phyloP scores from a whole-genome alignment of 371 early-diverging fungal species.

The Umbelopsis sp. region DNA sequence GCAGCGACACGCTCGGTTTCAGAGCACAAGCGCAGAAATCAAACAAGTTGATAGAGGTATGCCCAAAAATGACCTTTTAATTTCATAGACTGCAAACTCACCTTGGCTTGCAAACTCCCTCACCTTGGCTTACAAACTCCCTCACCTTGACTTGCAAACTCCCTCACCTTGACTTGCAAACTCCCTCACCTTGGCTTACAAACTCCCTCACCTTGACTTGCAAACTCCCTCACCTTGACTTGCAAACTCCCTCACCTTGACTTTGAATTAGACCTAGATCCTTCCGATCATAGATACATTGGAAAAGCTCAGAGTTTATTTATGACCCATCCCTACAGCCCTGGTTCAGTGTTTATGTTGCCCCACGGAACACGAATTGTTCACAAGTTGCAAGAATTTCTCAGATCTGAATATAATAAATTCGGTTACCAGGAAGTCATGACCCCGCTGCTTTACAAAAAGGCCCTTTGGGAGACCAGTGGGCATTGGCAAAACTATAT shows the following conservation, averaged over 20 bases:
- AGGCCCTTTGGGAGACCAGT: conserved; percentile 93
- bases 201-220: background rate
- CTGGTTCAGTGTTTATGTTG: conserved; percentile 94
- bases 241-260: background rate
- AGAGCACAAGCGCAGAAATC: background rate
- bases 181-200: background rate
- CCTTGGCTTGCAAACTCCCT: background rate
- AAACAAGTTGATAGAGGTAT: conserved; percentile 12
- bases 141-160: background rate
- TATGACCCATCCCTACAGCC: conserved; percentile 81
- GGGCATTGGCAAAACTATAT: conserved; percentile 97
- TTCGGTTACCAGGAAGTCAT: conserved; percentile 95
- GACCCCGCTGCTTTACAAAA: conserved; percentile 94
- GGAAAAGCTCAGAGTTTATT: conserved; percentile 78
- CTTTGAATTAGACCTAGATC: conserved; percentile 30
- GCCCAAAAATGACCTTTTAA: background rate
- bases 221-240: too few relatives aligned
- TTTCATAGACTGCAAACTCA: background rate
- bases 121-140: background rate
- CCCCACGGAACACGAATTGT: conserved; percentile 94
- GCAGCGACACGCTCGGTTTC: background rate
- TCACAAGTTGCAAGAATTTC: conserved; percentile 72
- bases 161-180: background rate
- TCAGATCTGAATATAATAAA: conserved; percentile 79
- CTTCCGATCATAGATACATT: conserved; percentile 92